A percentile compares a stretch with the other conserved stretches of the same genome.
phyloP scores from a whole-genome alignment of 441 rosid genomes.

The Populus hybrid region DNA sequence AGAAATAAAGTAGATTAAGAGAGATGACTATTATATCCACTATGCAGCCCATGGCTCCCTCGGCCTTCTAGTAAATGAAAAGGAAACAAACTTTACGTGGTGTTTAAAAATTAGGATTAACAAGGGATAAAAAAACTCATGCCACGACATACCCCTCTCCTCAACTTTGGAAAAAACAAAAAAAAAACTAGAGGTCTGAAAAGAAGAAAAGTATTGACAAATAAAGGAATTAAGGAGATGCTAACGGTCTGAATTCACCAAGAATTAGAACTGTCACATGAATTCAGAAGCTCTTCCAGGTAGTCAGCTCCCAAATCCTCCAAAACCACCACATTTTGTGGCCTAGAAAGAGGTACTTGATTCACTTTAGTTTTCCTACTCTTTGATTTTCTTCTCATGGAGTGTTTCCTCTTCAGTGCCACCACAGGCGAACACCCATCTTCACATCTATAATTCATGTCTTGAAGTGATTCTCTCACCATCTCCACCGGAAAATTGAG shows the following conservation, averaged over 20 bases:
- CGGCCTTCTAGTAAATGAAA: background rate
- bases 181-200: background rate
- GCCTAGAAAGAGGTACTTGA: conserved; percentile 18
- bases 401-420: conserved; percentile 71
- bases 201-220: background rate
- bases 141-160: background rate
- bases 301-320: conserved; percentile 77
- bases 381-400: conserved; percentile 46
- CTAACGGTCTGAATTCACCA: conserved; percentile 3
- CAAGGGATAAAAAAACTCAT: background rate
- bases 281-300: conserved; percentile 59
- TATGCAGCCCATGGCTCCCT: background rate
- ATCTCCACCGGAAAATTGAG: conserved; percentile 71
- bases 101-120: background rate
- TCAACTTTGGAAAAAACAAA: background rate
- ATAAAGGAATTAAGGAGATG: background rate
- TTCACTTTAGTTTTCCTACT: conserved; percentile 27
- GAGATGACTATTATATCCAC: background rate
- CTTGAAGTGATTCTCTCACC: conserved; percentile 66
- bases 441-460: conserved; percentile 50
- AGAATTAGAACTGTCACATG: conserved; percentile 18
- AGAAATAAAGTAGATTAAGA: background rate
- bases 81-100: background rate
- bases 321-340: conserved; percentile 48
- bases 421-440: conserved; percentile 83